phyloP scores from a whole-genome alignment of 2,329 filamentous ascomycete species.

The Sodiomyces alkalinus region DNA sequence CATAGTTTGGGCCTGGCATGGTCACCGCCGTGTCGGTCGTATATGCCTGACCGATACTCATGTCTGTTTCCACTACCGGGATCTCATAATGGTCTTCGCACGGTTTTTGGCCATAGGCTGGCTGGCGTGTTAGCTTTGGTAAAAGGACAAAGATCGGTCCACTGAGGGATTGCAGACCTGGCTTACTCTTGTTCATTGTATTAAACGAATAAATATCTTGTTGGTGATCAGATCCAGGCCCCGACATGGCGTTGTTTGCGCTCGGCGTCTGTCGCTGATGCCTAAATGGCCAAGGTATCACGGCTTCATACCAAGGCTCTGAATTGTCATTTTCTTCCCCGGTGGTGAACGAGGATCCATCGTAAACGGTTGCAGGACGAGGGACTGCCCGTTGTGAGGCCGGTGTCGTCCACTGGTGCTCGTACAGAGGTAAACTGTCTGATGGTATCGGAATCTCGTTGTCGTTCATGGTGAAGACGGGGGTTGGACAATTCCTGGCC shows the following conservation, averaged over 20 bases:
- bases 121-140: slow-evolving; percentile 2
- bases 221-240: slow-evolving; percentile 37
- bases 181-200: slow-evolving; percentile 34
- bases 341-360: slow-evolving; percentile 44
- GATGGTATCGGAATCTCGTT: slow-evolving; percentile 31
- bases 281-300: slow-evolving; percentile 45
- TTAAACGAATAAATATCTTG: slow-evolving; percentile 35
- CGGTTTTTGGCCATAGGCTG: slow-evolving; percentile 34
- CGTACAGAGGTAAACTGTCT: slow-evolving; percentile 27
- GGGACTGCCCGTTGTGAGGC: slow-evolving; percentile 33
- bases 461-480: slow-evolving; percentile 33
- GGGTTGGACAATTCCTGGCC: no score
- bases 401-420: slow-evolving; percentile 35
- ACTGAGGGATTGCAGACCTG: no score
- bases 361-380: slow-evolving; percentile 44
- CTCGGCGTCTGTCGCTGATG: no score
- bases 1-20: slow-evolving; percentile 44
- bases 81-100: slow-evolving; percentile 42
- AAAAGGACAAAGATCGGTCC: no score
- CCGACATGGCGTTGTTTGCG: slow-evolving; percentile 33
- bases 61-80: slow-evolving; percentile 38
- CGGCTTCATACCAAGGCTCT: slow-evolving; percentile 31
- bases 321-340: no score
- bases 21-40: slow-evolving; percentile 48
- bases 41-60: slow-evolving; percentile 46